phyloP scores from a whole-genome alignment of 2,329 filamentous ascomycete species.

The Lachnellula cervina region DNA sequence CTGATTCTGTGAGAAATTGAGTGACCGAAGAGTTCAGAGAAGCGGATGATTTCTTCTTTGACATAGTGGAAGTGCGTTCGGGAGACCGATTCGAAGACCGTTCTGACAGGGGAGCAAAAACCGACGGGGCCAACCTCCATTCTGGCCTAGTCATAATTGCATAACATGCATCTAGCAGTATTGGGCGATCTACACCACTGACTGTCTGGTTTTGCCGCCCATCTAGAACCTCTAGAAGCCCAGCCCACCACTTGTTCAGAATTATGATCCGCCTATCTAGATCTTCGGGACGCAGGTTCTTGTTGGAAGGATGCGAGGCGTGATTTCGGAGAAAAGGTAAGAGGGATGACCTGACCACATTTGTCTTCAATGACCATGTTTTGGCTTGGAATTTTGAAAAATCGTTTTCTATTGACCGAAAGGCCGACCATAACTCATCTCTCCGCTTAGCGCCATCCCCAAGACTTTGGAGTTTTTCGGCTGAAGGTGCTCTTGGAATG shows the following conservation, averaged over 20 bases:
- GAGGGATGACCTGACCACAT: conserved; percentile 59
- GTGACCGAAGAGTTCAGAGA: conserved; percentile 56
- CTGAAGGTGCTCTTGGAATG: conserved; percentile 37
- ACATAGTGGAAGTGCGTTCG: conserved; percentile 22
- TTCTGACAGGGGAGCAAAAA: conserved; percentile 47
- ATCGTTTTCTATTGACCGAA: conserved; percentile 63
- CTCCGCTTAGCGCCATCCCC: conserved; percentile 46
- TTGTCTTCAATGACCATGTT: conserved; percentile 62
- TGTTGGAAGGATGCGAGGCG: conserved; percentile 53
- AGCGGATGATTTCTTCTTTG: conserved; percentile 36
- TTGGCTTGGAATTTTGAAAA: conserved; percentile 66
- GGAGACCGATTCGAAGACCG: conserved; percentile 32
- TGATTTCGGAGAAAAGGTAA: conserved; percentile 62
- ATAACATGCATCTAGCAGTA: conserved; percentile 63
- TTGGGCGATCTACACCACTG: conserved; percentile 63
- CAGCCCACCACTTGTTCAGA: conserved; percentile 72
- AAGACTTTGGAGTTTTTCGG: conserved; percentile 31
- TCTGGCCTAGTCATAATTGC: conserved; percentile 68
- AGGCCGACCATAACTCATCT: conserved; percentile 66
- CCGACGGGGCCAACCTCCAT: conserved; percentile 59
- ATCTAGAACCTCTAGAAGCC: conserved; percentile 62
- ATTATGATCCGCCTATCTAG: conserved; percentile 63
- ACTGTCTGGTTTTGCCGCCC: conserved; percentile 65
- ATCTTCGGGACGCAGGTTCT: conserved; percentile 59
- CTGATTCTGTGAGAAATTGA: conserved; percentile 64